A percentile compares a stretch with the other conserved stretches of the same genome.
Conservation (phyloP, 495 filamentous ascomycete genomes). For the Daldinia caldariorum region DNA sequence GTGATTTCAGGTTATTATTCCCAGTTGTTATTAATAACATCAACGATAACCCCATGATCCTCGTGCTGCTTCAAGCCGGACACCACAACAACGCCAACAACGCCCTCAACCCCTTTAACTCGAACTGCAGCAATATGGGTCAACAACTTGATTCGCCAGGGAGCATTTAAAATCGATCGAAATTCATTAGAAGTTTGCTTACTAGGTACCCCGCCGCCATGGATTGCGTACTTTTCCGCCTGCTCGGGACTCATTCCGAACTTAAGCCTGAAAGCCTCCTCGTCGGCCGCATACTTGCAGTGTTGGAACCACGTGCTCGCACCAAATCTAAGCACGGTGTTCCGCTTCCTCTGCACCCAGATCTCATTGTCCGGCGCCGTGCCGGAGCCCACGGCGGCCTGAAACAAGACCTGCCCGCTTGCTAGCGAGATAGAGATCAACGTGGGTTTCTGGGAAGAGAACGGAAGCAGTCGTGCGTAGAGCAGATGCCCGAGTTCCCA, state of each 20-base stretch:
- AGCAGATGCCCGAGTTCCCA: constrained; percentile 72
- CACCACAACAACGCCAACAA: constrained; percentile 78
- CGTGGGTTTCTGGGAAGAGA: constrained; percentile 59
- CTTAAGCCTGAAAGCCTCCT: constrained; percentile 66
- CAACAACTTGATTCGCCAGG: neutral
- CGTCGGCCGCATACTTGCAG: constrained; percentile 66
- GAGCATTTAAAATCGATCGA: no score
- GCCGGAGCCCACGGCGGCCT: constrained; percentile 60
- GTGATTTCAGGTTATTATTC: constrained; percentile 12
- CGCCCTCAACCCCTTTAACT: constrained; percentile 73
- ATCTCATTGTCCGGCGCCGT: constrained; percentile 70
- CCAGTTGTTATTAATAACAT: constrained; percentile 66
- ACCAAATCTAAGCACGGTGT: constrained; percentile 73
- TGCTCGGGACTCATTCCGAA: constrained; percentile 62
- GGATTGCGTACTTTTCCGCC: constrained; percentile 73
- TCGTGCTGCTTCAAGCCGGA: constrained; percentile 80
- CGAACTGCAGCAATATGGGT: constrained; percentile 52
- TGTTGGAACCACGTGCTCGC: constrained; percentile 72
- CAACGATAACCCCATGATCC: constrained; percentile 78
- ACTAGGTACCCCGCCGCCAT: constrained; percentile 76
- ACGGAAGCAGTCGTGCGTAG: constrained; percentile 66
- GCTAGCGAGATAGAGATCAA: constrained; percentile 73
- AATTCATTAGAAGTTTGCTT: constrained; percentile 1
- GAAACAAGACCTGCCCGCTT: constrained; percentile 62
- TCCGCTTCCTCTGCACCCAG: constrained; percentile 67